Evolutionary conservation across 257 asterid genomes (phyloP).

Genomic region (Rhazya stricta): DNA sequence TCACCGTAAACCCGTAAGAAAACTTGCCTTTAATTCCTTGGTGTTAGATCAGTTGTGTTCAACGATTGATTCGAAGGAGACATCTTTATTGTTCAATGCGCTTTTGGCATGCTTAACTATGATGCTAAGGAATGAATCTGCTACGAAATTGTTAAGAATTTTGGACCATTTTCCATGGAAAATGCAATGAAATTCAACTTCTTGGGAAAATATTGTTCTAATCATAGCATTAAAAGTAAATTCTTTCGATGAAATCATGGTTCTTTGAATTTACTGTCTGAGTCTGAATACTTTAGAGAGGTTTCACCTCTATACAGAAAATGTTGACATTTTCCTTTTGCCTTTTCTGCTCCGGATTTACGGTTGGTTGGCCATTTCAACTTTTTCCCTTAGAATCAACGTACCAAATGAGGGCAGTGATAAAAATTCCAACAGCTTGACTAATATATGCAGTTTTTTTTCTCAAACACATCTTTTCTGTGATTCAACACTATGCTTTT

Average conservation of each 20-base stretch:
- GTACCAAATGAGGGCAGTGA: not conserved
- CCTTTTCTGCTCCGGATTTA: not conserved
- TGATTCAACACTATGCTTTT: not conserved
- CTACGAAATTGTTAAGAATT: not conserved
- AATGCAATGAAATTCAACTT: not conserved
- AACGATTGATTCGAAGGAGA: not conserved
- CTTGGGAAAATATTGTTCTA: not conserved
- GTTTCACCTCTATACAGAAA: not conserved
- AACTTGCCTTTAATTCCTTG: not conserved
- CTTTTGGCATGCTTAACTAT: not conserved
- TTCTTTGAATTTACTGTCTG: not conserved
- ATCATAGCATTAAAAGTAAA: not conserved
- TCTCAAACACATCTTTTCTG: constrained; percentile 13
- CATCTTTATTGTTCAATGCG: not conserved
- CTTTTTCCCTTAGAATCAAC: not conserved
- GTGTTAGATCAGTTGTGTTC: not conserved
- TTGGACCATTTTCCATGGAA: not conserved
- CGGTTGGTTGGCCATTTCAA: not conserved
- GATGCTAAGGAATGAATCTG: not conserved
- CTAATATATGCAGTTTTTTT: constrained; percentile 8
- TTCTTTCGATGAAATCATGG: constrained; percentile 7
- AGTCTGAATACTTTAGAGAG: not conserved
- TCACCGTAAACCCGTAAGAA: constrained; percentile 79
- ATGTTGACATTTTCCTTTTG: not conserved
- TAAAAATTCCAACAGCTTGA: constrained; percentile 19